Conservation (phyloP, 257 asterid genomes). For the Eucommia ulmoides region DNA sequence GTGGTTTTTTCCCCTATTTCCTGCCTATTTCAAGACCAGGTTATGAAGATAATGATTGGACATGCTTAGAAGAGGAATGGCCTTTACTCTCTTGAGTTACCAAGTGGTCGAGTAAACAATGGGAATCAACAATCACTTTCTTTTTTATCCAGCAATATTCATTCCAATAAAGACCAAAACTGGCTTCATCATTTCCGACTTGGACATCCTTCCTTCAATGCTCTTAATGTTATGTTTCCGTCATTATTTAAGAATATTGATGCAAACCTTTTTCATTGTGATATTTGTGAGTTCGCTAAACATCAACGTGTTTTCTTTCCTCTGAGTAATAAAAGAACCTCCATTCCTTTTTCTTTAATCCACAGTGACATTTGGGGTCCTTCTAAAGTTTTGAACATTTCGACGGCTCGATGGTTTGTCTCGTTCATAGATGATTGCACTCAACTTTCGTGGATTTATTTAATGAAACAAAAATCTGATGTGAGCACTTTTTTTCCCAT, state of each 20-base stretch:
- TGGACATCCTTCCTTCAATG: neutral
- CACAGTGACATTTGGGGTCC: neutral
- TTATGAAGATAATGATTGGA: neutral
- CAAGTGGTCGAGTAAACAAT: neutral
- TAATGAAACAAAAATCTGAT: neutral
- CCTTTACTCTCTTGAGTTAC: neutral
- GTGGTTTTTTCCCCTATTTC: neutral
- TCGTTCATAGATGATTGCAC: neutral
- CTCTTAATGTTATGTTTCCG: neutral
- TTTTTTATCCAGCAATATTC: neutral
- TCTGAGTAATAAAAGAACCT: neutral
- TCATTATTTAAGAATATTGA: neutral
- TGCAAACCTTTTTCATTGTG: neutral
- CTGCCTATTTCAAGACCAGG: neutral
- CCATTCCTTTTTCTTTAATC: neutral
- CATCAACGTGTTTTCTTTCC: too few species aligned
- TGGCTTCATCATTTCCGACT: neutral
- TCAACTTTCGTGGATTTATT: neutral
- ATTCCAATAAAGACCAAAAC: neutral
- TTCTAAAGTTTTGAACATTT: neutral
- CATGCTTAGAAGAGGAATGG: neutral
- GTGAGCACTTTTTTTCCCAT: neutral
- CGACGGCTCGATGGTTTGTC: neutral
- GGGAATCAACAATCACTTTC: neutral
- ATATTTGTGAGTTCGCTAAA: neutral